A percentile compares a stretch with the other conserved stretches of the same genome.
Conservation (phyloP, 148 eudicot genomes). For the Camellia granthamiana region DNA sequence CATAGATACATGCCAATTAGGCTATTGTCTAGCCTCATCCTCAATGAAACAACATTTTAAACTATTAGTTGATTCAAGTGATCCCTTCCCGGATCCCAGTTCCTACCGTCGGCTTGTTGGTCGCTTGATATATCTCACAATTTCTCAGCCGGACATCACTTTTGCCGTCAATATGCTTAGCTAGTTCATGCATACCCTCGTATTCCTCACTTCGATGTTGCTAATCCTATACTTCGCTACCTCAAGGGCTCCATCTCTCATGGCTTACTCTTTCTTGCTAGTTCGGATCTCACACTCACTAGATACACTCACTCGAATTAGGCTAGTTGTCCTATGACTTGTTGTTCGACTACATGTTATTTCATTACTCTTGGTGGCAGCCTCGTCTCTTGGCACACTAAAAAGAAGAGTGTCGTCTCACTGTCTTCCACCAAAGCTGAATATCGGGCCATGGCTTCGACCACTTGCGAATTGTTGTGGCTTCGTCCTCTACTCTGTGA, state of each 20-base stretch:
- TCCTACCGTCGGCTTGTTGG: not conserved
- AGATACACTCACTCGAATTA: not conserved
- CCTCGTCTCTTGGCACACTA: not conserved
- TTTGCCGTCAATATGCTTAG: not conserved
- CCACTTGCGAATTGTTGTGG: not conserved
- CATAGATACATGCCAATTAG: not conserved
- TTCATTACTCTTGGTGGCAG: slow-evolving; percentile 1
- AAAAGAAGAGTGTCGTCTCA: not conserved
- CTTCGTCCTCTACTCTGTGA: not conserved
- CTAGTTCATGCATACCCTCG: not conserved
- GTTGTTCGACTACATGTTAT: not conserved
- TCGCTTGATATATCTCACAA: not conserved
- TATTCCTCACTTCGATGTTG: not conserved
- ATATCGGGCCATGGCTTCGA: slow-evolving; percentile 4
- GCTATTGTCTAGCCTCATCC: slow-evolving; percentile 1
- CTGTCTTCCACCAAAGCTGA: not conserved
- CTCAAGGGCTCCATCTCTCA: not conserved
- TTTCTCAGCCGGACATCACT: not conserved
- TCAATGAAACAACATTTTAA: not conserved
- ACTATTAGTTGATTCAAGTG: not conserved
- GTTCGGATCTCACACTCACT: not conserved
- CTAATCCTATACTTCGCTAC: not conserved
- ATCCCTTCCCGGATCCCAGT: not conserved
- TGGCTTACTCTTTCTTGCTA: not conserved
- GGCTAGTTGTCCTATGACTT: no score